Evolutionary conservation across 345 rosid species (phyloP).

Genomic region (Hevea brasiliensis): DNA sequence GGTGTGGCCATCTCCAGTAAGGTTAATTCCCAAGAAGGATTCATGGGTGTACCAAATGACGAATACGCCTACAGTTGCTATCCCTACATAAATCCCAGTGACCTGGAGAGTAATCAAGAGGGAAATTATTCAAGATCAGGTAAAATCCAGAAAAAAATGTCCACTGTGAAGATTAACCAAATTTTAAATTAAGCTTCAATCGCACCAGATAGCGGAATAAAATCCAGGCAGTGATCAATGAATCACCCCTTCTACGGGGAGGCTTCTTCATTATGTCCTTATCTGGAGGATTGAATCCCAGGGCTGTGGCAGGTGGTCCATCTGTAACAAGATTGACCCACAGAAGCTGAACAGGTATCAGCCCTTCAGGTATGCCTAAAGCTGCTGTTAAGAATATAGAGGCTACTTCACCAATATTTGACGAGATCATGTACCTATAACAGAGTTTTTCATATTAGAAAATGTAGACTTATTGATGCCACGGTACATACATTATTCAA

Average conservation of each 20-base stretch:
- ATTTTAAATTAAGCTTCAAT: too few species aligned
- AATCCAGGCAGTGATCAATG: slow-evolving; percentile 88
- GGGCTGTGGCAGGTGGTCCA: slow-evolving; percentile 97
- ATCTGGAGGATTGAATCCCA: slow-evolving; percentile 97
- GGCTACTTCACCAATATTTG: slow-evolving; percentile 97
- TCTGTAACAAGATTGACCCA: slow-evolving; percentile 99
- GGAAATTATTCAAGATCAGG: background rate
- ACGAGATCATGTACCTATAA: slow-evolving; percentile 95
- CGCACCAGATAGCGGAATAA: slow-evolving; percentile 95
- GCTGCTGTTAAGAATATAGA: slow-evolving; percentile 95
- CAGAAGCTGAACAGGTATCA: slow-evolving; percentile 98
- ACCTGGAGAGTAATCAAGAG: too few species aligned
- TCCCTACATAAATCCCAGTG: slow-evolving; percentile 83
- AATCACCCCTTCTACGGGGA: slow-evolving; percentile 86
- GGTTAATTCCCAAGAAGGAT: slow-evolving; percentile 75
- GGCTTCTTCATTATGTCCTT: slow-evolving; percentile 91
- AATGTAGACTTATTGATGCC: too few species aligned
- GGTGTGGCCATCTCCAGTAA: slow-evolving; percentile 89
- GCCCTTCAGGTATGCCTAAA: slow-evolving; percentile 95
- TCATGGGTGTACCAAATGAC: slow-evolving; percentile 86
- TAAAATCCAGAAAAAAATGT: background rate
- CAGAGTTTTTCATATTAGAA: too few species aligned
- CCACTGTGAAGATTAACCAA: too few species aligned
- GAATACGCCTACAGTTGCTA: slow-evolving; percentile 91
- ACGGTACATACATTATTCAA: too few species aligned